Percentiles rank a stretch among this genome's conserved stretches.
phyloP scores from a whole-genome alignment of 2,329 filamentous ascomycete species.

The Zasmidium angulare region DNA sequence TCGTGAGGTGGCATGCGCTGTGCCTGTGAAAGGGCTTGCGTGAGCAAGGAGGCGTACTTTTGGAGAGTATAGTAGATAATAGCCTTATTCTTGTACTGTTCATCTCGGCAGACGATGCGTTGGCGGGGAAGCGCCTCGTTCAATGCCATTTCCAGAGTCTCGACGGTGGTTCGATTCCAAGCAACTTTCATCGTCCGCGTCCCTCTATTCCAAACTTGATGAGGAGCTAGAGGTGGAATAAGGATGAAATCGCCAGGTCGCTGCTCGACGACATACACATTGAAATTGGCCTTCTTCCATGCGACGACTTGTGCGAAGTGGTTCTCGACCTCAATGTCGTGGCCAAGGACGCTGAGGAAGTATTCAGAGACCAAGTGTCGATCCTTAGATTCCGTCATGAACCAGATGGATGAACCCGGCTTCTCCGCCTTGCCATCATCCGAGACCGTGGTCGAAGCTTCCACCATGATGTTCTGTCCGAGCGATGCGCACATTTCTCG shows the following conservation, averaged over 20 bases:
- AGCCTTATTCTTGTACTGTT: constrained; percentile 98
- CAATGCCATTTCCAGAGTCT: constrained; percentile 83
- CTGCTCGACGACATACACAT: constrained; percentile 90
- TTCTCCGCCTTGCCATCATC: constrained; percentile 69
- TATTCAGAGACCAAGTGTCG: constrained; percentile 88
- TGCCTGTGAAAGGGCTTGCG: constrained; percentile 56
- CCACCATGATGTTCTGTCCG: constrained; percentile 98
- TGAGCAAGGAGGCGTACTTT: constrained; percentile 67
- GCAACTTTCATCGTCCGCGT: constrained; percentile 96
- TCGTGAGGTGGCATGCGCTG: constrained; percentile 38
- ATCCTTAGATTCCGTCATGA: constrained; percentile 97
- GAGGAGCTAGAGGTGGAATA: constrained; percentile 86
- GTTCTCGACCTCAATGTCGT: constrained; percentile 95
- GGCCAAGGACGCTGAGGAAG: constrained; percentile 86
- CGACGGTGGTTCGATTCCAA: constrained; percentile 93
- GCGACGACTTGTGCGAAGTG: constrained; percentile 95
- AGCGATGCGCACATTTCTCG: constrained; percentile 96
- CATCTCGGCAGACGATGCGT: constrained; percentile 88
- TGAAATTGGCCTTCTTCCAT: constrained; percentile 93
- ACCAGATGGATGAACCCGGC: constrained; percentile 91
- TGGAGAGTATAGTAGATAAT: constrained; percentile 85
- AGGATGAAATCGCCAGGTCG: constrained; percentile 88
- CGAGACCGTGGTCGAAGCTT: constrained; percentile 67
- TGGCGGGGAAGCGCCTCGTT: constrained; percentile 86
- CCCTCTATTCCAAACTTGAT: constrained; percentile 97